Base-by-base conservation (phyloP, 257 asterid species). In the Petunia axillaris region DNA sequence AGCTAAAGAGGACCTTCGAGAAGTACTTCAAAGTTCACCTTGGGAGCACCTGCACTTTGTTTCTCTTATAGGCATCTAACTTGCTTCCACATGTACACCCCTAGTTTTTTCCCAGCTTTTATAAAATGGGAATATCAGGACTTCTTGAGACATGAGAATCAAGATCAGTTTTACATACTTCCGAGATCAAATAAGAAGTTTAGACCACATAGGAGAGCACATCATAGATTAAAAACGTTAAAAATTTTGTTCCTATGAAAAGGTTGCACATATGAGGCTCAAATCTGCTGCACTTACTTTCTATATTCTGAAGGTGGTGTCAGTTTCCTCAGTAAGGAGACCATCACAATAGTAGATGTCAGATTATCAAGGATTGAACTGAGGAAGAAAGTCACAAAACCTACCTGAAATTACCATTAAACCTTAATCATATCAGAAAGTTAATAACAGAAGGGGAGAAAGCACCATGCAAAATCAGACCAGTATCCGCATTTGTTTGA, bases 281-380 rank as follows among this genome's bases (percentile, higher is more conserved):
- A 78, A 64, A 44, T 38, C 14, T 48, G 75, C 37, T 64, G 44
- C 38, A 87, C 99, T 88, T 89, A 95, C 99, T 92, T 95, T 35
- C 99, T 91, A 86, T 89, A 95, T 83, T 95, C 99, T 76, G 96
- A 91, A 82, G 99, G 95, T 43, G 98, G 99, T 64, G 92, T 94
- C 90, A 95, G 88, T 87, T 94, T 95, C 83, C 99, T 89, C 90
- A 95, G 83, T 83, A 95, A 85, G 54, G 98, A 95, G 80, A 95
- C 99, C 99, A 95, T 95, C 78, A 95, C 97, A 66, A 95, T 95
- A n/a, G 99, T 95, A 68, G 98, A 92, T 75, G 99, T 95, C 88
- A 95, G 90, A 89, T 93, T 95, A 87, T 95, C 99, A 44, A 95
- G 99, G 84, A 95, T 68, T 57, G 98, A 77, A 91, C 99, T 95